phyloP scores from a whole-genome alignment of 2,329 filamentous ascomycete genomes.

The Cordyceps pruinosa region DNA sequence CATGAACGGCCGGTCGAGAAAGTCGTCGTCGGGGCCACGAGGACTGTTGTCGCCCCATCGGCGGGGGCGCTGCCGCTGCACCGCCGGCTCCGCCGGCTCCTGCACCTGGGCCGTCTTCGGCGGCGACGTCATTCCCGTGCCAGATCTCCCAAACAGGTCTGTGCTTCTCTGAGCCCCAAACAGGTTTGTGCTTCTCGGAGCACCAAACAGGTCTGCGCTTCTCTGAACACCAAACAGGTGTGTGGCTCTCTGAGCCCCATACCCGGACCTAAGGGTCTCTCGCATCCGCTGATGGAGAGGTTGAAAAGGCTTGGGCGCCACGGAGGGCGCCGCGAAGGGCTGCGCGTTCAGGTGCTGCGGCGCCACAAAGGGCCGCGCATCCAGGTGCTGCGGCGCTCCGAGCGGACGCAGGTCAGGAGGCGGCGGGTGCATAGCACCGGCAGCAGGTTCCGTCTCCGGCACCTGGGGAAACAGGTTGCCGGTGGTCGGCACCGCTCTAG shows the following conservation, averaged over 20 bases:
- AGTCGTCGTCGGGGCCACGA: conserved; percentile 24
- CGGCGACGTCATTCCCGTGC: not conserved
- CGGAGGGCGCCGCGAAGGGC: too few relatives aligned
- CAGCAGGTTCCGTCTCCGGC: not conserved
- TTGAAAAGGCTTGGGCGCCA: too few relatives aligned
- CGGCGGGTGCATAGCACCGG: not conserved
- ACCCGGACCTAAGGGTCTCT: too few relatives aligned
- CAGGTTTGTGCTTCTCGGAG: too few relatives aligned
- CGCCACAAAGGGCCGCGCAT: too few relatives aligned
- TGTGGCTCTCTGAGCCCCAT: too few relatives aligned
- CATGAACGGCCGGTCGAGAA: conserved; percentile 33
- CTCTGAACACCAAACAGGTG: too few relatives aligned
- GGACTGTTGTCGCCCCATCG: conserved; percentile 22
- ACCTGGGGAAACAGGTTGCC: conserved; percentile 34
- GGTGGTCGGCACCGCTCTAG: conserved; percentile 15
- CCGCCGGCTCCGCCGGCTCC: conserved; percentile 34
- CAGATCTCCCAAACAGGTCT: not conserved
- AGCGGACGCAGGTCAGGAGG: not conserved
- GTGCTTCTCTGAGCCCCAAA: too few relatives aligned
- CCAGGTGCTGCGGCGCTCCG: too few relatives aligned
- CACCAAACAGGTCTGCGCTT: too few relatives aligned
- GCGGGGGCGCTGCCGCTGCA: conserved; percentile 35
- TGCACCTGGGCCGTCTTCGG: conserved; percentile 29
- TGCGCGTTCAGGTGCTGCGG: too few relatives aligned
- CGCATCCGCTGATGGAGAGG: too few relatives aligned